Conservation (phyloP, 2,329 filamentous ascomycete genomes). For the Alternaria infectoria region DNA sequence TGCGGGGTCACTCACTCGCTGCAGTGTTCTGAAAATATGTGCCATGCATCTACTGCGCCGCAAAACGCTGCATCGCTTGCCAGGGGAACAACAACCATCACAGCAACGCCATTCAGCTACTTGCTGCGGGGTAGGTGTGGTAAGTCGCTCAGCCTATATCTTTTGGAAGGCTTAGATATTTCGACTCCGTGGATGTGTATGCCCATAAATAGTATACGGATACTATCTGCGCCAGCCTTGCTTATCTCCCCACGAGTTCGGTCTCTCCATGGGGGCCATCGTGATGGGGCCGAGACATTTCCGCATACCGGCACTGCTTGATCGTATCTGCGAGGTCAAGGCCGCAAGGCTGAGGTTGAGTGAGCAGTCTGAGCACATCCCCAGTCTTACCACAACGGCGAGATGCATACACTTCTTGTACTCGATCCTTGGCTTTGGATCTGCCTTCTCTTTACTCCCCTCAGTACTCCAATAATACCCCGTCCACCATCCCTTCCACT, state of each 20-base stretch:
- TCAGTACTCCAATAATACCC: background rate
- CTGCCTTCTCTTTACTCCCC: background rate
- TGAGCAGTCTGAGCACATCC: background rate
- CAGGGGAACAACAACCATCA: background rate
- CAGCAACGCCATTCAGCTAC: background rate
- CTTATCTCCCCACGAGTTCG: background rate
- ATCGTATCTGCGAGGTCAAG: background rate
- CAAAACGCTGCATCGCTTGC: background rate
- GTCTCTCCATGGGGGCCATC: background rate
- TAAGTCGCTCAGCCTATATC: background rate
- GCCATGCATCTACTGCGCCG: conserved; percentile 1
- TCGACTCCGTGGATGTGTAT: background rate
- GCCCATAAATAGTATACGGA: background rate
- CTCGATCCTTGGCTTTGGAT: background rate
- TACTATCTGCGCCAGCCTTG: background rate
- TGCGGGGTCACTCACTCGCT: background rate
- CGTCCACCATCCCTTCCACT: background rate
- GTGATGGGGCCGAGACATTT: background rate
- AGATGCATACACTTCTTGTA: background rate
- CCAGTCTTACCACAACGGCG: background rate
- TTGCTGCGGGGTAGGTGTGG: background rate
- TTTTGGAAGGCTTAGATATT: background rate
- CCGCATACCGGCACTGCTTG: background rate
- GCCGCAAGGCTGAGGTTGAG: conserved; percentile 1
- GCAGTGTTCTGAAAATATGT: background rate